A percentile compares a stretch with the other conserved stretches of the same genome.
These are phyloP conservation scores for Aspergillus egyptiacus DNA, from an alignment of 495 filamentous ascomycete species.

Conservation along the genomic window DNA sequence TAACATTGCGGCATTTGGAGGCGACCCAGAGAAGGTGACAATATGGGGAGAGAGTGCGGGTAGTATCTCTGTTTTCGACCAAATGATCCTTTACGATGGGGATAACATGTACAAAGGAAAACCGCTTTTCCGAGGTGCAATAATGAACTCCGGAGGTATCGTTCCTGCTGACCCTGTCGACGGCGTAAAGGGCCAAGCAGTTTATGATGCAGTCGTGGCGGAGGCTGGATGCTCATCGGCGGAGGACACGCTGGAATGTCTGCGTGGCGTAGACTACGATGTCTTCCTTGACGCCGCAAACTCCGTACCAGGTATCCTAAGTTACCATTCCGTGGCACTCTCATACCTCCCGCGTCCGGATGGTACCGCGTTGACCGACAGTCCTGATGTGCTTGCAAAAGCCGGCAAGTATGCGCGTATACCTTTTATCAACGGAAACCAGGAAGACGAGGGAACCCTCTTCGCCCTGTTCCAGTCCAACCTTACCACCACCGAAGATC, in stretches of 20 bases:
- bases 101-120: conserved; percentile 64
- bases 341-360: conserved; percentile 64
- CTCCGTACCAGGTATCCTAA: conserved; percentile 57
- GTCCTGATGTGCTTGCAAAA: conserved; percentile 47
- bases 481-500: conserved; percentile 49
- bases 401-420: conserved; percentile 51
- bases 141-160: conserved; percentile 66
- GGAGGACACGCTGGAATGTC: conserved; percentile 55
- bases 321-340: conserved; percentile 57
- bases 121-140: conserved; percentile 61
- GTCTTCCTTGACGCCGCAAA: conserved; percentile 60
- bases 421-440: conserved; percentile 54
- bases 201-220: conserved; percentile 59
- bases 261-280: conserved; percentile 52
- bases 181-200: conserved; percentile 52
- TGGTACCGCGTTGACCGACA: conserved; percentile 48
- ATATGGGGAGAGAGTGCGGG: conserved; percentile 73
- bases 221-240: conserved; percentile 53
- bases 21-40: conserved; percentile 57
- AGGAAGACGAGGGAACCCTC: conserved; percentile 57
- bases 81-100: conserved; percentile 63
- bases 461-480: conserved; percentile 61
- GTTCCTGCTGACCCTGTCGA: conserved; percentile 60
- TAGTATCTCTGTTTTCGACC: conserved; percentile 63
- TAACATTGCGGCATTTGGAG: conserved; percentile 52